Evolutionary conservation across 2,329 filamentous ascomycete species (phyloP).

Genomic region (Aspergillus novofumigatus): DNA sequence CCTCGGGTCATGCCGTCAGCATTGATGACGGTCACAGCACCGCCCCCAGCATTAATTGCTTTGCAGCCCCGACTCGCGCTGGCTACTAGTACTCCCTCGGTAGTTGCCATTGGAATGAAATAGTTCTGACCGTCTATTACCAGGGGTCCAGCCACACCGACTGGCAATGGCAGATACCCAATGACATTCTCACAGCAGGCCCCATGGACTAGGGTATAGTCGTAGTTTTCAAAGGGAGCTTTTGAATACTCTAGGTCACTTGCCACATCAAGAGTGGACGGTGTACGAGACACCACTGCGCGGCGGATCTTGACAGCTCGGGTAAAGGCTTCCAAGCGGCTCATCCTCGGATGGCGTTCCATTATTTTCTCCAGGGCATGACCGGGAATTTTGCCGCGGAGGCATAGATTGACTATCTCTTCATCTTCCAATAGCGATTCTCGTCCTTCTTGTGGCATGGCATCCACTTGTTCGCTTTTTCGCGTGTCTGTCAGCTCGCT

Average conservation of each 20-base stretch:
- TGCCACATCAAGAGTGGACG: slow-evolving; percentile 74
- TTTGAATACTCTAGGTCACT: slow-evolving; percentile 74
- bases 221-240: slow-evolving; percentile 84
- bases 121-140: slow-evolving; percentile 93
- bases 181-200: slow-evolving; percentile 99
- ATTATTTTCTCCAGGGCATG: slow-evolving; percentile 92
- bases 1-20: slow-evolving; percentile 97
- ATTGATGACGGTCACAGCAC: slow-evolving; percentile 85
- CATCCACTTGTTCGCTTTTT: slow-evolving; percentile 70
- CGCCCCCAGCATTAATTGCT: slow-evolving; percentile 94
- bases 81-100: slow-evolving; percentile 93
- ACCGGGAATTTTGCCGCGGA: slow-evolving; percentile 88
- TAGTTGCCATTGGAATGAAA: slow-evolving; percentile 98
- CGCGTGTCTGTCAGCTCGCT: slow-evolving; percentile 39
- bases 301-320: slow-evolving; percentile 91
- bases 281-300: slow-evolving; percentile 79
- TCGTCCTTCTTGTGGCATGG: slow-evolving; percentile 73
- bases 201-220: slow-evolving; percentile 91
- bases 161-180: slow-evolving; percentile 86
- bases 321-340: slow-evolving; percentile 54
- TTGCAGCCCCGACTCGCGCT: slow-evolving; percentile 92
- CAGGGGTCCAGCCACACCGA: slow-evolving; percentile 90
- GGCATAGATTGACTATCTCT: slow-evolving; percentile 77
- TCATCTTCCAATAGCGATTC: slow-evolving; percentile 74
- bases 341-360: slow-evolving; percentile 64